Percentiles rank a stretch among this genome's conserved stretches.
These are phyloP conservation scores for Torulaspora delbrueckii DNA, from an alignment of 805 yeast genomes.

Conservation along the genomic window DNA sequence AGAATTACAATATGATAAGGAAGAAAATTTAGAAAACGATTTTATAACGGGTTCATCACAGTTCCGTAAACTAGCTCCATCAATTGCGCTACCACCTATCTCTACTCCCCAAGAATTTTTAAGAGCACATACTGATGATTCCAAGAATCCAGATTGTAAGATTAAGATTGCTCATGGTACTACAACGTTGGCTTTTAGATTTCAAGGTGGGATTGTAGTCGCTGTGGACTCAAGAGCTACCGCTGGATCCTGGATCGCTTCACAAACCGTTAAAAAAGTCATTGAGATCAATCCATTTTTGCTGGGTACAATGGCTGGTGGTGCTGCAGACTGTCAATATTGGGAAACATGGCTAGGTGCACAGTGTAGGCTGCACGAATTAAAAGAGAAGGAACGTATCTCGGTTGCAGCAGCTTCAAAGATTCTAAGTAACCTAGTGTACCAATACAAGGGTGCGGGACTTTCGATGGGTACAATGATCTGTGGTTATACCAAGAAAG, in stretches of 20 bases:
- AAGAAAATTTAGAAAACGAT: slow-evolving; percentile 35
- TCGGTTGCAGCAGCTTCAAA: slow-evolving; percentile 96
- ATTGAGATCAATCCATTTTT: slow-evolving; percentile 93
- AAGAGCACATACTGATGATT: slow-evolving; percentile 97
- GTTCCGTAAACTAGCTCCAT: slow-evolving; percentile 45
- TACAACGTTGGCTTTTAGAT: slow-evolving; percentile 95
- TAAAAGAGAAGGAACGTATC: slow-evolving; percentile 90
- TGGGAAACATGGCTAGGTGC: slow-evolving; percentile 99
- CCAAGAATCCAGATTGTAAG: slow-evolving; percentile 84
- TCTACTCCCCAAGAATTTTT: slow-evolving; percentile 86
- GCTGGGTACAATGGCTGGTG: slow-evolving; percentile 98
- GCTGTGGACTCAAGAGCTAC: slow-evolving; percentile 99
- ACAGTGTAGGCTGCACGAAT: slow-evolving; percentile 91
- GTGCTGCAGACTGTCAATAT: slow-evolving; percentile 98
- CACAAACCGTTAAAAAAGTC: slow-evolving; percentile 96
- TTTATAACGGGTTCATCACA: slow-evolving; percentile 33
- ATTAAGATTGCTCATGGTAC: slow-evolving; percentile 98
- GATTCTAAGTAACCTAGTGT: slow-evolving; percentile 83
- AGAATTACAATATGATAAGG: slow-evolving; percentile 30
- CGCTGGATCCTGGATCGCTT: slow-evolving; percentile 96
- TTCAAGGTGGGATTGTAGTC: slow-evolving; percentile 90
- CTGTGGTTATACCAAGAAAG: slow-evolving; percentile 93
- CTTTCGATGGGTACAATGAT: slow-evolving; percentile 98
- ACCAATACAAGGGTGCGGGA: slow-evolving; percentile 96
- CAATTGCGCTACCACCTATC: slow-evolving; percentile 72